Evolutionary conservation across 73 alveolate species (phyloP).

Genomic region (Effrenium voratum): DNA sequence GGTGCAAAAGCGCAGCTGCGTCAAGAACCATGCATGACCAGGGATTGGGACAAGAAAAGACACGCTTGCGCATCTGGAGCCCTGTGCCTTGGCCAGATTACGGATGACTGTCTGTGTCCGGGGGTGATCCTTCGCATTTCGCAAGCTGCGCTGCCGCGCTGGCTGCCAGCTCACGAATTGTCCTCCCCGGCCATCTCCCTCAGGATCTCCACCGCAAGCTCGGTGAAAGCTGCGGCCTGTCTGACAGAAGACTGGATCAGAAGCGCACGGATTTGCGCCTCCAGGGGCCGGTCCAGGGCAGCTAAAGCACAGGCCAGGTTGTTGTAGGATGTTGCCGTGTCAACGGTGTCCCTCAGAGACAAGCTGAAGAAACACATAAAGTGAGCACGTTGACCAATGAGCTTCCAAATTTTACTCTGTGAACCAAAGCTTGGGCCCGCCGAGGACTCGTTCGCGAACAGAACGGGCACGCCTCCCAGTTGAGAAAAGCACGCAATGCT

Average conservation of each 20-base stretch:
- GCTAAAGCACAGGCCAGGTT: slow-evolving; percentile 76
- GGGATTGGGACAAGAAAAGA: neutral
- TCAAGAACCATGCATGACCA: neutral
- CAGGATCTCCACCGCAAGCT: slow-evolving; percentile 74
- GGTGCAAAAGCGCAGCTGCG: neutral
- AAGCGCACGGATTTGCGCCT: neutral
- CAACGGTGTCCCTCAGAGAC: slow-evolving; percentile 60
- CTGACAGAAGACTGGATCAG: neutral
- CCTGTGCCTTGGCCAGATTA: slow-evolving; percentile 34
- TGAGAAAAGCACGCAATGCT: no score
- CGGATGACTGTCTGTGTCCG: slow-evolving; percentile 68
- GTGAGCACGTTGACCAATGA: neutral
- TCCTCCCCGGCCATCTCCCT: slow-evolving; percentile 85
- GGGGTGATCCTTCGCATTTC: slow-evolving; percentile 41
- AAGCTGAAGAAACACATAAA: neutral
- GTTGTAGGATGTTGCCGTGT: slow-evolving; percentile 80
- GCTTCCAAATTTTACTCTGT: neutral
- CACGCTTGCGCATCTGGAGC: neutral
- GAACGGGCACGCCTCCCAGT: slow-evolving; percentile 56
- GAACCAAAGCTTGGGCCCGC: slow-evolving; percentile 26
- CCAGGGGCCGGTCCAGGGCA: slow-evolving; percentile 71
- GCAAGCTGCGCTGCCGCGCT: neutral
- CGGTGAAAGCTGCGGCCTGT: slow-evolving; percentile 66
- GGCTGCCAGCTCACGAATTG: neutral
- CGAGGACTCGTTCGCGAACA: slow-evolving; percentile 75